Conservation (phyloP, 257 asterid species). For the Solanum sitiens region DNA sequence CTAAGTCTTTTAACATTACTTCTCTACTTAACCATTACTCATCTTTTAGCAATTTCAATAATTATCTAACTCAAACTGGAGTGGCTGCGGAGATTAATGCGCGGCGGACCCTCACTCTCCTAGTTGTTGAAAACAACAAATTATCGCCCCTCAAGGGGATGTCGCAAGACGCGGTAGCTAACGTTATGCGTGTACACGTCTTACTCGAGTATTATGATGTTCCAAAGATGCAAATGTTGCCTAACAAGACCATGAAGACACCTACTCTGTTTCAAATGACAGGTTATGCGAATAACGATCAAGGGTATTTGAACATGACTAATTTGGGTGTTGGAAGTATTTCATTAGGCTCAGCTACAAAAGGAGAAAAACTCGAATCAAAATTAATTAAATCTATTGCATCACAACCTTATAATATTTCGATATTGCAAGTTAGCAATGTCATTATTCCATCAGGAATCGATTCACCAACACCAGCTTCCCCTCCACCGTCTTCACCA, state of each 20-base stretch:
- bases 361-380: constrained; percentile 25
- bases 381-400: constrained; percentile 24
- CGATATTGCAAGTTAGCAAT: constrained; percentile 38
- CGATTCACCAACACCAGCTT: background rate
- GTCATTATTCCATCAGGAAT: constrained; percentile 42
- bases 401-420: constrained; percentile 36
- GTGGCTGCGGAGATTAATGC: constrained; percentile 32
- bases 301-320: constrained; percentile 39
- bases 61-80: constrained; percentile 38
- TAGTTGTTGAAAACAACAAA: constrained; percentile 33
- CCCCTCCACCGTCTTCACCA: background rate
- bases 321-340: constrained; percentile 1
- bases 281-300: constrained; percentile 37
- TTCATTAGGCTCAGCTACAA: constrained; percentile 28
- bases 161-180: constrained; percentile 3
- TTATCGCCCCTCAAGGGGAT: constrained; percentile 21
- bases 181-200: constrained; percentile 37
- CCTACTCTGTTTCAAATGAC: constrained; percentile 44
- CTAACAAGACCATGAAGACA: constrained; percentile 3
- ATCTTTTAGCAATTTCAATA: constrained; percentile 41
- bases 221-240: constrained; percentile 17
- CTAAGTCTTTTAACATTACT: constrained; percentile 48
- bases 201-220: constrained; percentile 53
- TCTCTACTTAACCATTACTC: constrained; percentile 24
- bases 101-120: constrained; percentile 38